Percentiles rank a stretch among this genome's conserved stretches.
Evolutionary conservation across 169 alveolate genomes (phyloP).

Genomic region (Plasmodium gonderi): DNA sequence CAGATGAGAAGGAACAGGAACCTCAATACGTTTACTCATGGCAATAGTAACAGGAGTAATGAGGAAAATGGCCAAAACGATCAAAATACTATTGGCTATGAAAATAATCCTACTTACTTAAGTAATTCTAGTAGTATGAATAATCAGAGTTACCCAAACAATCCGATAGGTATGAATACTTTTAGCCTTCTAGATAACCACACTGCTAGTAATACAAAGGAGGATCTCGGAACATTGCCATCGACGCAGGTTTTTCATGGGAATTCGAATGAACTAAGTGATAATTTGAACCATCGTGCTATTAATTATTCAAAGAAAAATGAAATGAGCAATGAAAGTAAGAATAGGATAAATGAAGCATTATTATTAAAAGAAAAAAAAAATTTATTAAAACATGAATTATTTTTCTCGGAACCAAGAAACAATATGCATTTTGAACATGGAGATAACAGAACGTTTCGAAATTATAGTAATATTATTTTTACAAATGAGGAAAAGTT

Average conservation of each 20-base stretch:
- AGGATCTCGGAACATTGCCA: background rate
- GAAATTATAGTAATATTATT: background rate
- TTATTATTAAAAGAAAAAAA: slow-evolving; percentile 15
- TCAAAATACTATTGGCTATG: background rate
- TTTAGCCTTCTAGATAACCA: background rate
- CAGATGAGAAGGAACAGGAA: background rate
- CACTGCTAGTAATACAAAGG: background rate
- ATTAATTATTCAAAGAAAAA: background rate
- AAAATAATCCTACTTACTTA: background rate
- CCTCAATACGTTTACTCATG: slow-evolving; percentile 1
- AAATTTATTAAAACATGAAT: slow-evolving; percentile 42
- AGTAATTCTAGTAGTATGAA: background rate
- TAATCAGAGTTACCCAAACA: background rate
- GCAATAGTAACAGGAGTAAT: background rate
- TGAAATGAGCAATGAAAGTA: slow-evolving; percentile 23
- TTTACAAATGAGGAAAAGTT: slow-evolving; percentile 39
- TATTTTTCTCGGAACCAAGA: slow-evolving; percentile 1
- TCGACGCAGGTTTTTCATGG: background rate
- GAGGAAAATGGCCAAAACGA: background rate
- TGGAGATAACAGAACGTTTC: background rate
- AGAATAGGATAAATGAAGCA: slow-evolving; percentile 10
- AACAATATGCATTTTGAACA: background rate
- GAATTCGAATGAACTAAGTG: slow-evolving; percentile 11
- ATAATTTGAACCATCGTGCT: background rate
- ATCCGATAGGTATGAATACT: background rate